Evolutionary conservation across 345 rosid genomes (phyloP).

Genomic region (Hibiscus trionum): DNA sequence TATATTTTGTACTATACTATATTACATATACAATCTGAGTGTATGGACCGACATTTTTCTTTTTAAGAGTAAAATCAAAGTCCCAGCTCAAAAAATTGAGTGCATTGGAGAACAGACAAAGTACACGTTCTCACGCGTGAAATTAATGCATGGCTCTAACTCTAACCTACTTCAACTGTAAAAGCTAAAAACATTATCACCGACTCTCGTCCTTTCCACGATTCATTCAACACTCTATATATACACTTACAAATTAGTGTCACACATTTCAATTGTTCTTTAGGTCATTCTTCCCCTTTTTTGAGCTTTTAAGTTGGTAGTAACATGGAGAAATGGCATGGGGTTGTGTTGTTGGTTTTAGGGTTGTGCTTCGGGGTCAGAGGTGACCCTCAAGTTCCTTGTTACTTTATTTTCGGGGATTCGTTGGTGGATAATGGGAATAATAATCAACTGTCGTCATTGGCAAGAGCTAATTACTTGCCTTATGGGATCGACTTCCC

Average conservation of each 20-base stretch:
- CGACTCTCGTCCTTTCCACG: not conserved
- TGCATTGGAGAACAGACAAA: not conserved
- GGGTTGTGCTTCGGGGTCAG: conserved; percentile 13
- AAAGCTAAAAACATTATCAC: not conserved
- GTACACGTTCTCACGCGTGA: conserved; percentile 20
- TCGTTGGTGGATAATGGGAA: conserved; percentile 92
- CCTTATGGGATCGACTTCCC: conserved; percentile 86
- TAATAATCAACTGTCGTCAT: conserved; percentile 55
- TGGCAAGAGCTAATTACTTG: conserved; percentile 62
- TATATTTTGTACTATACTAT: not conserved
- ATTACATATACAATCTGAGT: not conserved
- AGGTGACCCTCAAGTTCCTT: conserved; percentile 63
- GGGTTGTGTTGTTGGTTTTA: conserved; percentile 10
- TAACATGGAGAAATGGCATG: conserved; percentile 31
- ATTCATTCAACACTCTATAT: conserved; percentile 1
- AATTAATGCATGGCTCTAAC: conserved; percentile 29
- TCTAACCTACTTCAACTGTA: conserved; percentile 17
- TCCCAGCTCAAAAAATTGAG: not conserved
- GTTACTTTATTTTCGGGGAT: conserved; percentile 85
- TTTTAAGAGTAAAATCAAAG: not conserved
- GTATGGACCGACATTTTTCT: not conserved
- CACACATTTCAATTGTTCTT: not conserved
- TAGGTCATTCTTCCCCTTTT: not conserved
- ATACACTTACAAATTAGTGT: not conserved
- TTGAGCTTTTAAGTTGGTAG: not conserved